Base-by-base conservation (phyloP, 2,329 filamentous ascomycete species). In the Xylaria sp. region DNA sequence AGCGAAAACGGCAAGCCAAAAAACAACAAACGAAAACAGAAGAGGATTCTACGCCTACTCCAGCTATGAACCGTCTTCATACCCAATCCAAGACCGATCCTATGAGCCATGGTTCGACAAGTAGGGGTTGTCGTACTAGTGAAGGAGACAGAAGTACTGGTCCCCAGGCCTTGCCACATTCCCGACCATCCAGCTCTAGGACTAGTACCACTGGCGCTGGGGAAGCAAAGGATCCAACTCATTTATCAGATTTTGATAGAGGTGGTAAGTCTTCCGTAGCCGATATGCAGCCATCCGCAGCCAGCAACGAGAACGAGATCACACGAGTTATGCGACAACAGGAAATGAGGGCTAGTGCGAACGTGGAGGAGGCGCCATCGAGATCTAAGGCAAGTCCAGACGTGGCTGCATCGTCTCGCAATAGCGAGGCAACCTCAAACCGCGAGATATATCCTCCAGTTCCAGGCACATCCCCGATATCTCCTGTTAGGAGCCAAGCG, bases 1-100 rank as follows among this genome's bases (percentile, higher is more conserved):
- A 80, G 43, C 75, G 78, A 67, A 78, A 78, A 51, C 77, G 74
- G 25, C 77, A 76, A 64, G 64, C 49, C 20, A 68, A 69, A 66
- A 72, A 65, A 46, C 2, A 43, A 60, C 23, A n/a, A 9, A 58
- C 41, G 46, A 66, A 61, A 12, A 20, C 1, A 46, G 55, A 56
- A 56, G 60, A 57, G 23, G 2, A 13, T 33, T 48, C 7, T 49
- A 28, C 43, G 13, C 9, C 46, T n/a, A 6, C 60, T 13, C 46
- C 55, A 4, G 25, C n/a, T 13, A 23, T 9, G 15, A 61, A 23
- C 8, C 12, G 18, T 49, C 25, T 43, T 28, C 2, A 31, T 48
- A 13, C 31, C 31, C 15, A 56, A 15, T 59, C 55, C 31, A 62
- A 36, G n/a, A n/a, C 12, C 13, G 31, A 58, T 43, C 23, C 15